Percentiles rank a stretch among this genome's conserved stretches.
phyloP scores from a whole-genome alignment of 306 rosid genomes.

The Vicia faba region DNA sequence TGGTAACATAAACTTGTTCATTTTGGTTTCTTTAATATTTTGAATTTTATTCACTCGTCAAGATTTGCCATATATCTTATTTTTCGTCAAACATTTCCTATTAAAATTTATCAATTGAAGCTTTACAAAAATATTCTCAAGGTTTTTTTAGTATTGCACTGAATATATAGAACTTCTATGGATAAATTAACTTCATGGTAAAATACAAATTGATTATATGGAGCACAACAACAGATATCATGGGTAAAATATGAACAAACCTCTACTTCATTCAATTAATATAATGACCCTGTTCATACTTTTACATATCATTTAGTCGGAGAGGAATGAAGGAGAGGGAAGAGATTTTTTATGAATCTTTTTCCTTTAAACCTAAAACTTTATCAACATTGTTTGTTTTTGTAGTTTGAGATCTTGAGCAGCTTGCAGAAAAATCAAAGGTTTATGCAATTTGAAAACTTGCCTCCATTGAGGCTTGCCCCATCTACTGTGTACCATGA shows the following conservation, averaged over 20 bases:
- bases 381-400: constrained; percentile 31
- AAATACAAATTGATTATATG: no score
- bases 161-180: no score
- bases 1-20: no score
- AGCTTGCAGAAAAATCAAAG: constrained; percentile 71
- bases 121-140: no score
- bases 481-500: constrained; percentile 95
- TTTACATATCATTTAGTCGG: neutral
- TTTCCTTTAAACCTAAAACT: neutral
- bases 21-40: no score
- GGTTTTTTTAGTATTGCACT: no score
- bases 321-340: neutral
- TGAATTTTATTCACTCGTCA: no score
- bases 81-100: no score
- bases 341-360: neutral
- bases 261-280: constrained; percentile 5
- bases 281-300: constrained; percentile 19
- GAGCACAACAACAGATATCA: constrained; percentile 71
- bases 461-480: constrained; percentile 85
- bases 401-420: constrained; percentile 93
- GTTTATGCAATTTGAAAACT: constrained; percentile 74
- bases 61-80: no score
- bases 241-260: constrained; percentile 56
- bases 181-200: no score
- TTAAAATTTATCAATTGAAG: no score